Evolutionary conservation across 1,284 basidiomycete genomes (phyloP).

Genomic region (Neolentinus lepideus): DNA sequence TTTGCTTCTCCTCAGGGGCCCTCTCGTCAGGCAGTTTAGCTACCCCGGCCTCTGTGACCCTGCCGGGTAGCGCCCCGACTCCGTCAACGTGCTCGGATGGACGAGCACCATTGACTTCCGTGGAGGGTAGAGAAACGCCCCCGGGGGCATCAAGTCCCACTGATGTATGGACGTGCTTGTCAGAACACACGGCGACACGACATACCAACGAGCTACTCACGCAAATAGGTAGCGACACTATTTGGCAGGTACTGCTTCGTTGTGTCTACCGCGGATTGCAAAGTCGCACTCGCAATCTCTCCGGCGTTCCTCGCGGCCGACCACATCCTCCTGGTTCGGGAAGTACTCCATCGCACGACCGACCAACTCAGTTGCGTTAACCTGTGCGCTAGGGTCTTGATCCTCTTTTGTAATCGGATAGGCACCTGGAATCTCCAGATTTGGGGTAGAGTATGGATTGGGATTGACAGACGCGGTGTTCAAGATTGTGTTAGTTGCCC

Average conservation of each 20-base stretch:
- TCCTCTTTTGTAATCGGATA: background rate
- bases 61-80: slow-evolving; percentile 31
- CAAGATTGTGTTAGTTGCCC: background rate
- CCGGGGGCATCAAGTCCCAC: background rate
- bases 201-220: background rate
- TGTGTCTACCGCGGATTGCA: background rate
- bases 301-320: background rate
- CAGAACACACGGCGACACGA: background rate
- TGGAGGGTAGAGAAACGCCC: slow-evolving; percentile 16
- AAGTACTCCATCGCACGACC: background rate
- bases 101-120: slow-evolving; percentile 19
- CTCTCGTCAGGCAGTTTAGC: slow-evolving; percentile 32
- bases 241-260: background rate
- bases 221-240: background rate
- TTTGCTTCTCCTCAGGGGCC: background rate
- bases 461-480: background rate
- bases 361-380: background rate
- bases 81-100: slow-evolving; percentile 24
- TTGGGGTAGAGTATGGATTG: background rate
- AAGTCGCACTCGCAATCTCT: background rate
- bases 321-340: background rate
- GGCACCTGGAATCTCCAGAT: background rate
- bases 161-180: background rate
- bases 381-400: background rate
- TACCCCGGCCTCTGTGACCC: slow-evolving; percentile 26